Base-by-base conservation (phyloP, 192 early-diverging fungal species). In the Linnemannia schmuckeri region DNA sequence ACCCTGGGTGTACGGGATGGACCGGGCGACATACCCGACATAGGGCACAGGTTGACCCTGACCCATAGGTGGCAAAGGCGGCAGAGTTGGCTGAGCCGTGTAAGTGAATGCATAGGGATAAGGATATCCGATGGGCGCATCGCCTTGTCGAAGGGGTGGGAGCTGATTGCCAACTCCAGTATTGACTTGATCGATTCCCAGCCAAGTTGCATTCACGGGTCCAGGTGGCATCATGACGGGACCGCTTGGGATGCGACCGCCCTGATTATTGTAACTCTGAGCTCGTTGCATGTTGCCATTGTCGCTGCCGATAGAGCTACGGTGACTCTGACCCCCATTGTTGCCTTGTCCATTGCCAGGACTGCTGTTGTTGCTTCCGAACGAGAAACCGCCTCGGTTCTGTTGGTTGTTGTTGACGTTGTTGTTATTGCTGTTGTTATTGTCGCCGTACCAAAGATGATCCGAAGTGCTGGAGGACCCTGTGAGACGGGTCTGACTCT, bases 81-180 rank as follows among this genome's bases (percentile, higher is more conserved):
- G 46, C 3, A 46, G 22, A 37, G 41, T 35, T 15, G 63, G 46
- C 8, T 78, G 70, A 1, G 70, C 52, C 3, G 61, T 12, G 61
- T 86, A 80, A 13, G 75, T 66, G 41, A 86, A 74, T 20, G 70
- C 61, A 55, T 86, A 80, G 7, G 71, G 78, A 33, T 79, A 80
- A 17, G 70, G 71, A 66, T 79, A 76, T 12, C 44, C 77, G 6
- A 75, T 52, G 33, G 42, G 42, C 12, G 42, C 52, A 3, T 63
- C 68, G 30, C 38, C 70, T 71, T 63, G 78, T 47, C 69, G 73
- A n/a, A 52, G n/a, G 0, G 78, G 74, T 41, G 74, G 78, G 15
- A 66, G n/a, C 35, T 76, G 74, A 33, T 68, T 38, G 24, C 38
- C 24, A 20, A 17, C 27, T 38, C 73, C 80, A 33, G 52, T 3